Evolutionary conservation across 2,329 filamentous ascomycete species (phyloP), one percentile per base, ranked within the genome.

Genomic region (Kalmusia sp.): DNA sequence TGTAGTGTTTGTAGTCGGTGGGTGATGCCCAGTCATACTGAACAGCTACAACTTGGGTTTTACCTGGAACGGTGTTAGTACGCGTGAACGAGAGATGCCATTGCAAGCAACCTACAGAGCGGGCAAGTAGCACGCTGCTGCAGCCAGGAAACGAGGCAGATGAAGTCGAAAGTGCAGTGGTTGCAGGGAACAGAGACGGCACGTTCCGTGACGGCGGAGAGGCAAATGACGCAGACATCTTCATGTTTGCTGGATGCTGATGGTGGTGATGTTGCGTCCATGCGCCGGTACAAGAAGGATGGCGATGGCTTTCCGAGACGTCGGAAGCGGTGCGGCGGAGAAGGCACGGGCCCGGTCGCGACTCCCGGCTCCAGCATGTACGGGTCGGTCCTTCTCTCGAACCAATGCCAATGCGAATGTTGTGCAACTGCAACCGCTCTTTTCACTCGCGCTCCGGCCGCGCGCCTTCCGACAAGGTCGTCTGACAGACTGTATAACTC

Each of bases 71-170:
- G 21, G 37, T 14, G 38, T 40, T 33, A 30, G 28, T 25, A 28
- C 39, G 39, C 45, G 41, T 27, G 6, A 30, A 21, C 44, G 27
- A 24, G 28, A 27, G 1, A 70, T 17, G 11, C 7, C 21, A 15
- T 9, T 22, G 19, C 21, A 24, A 64, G n/a, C 11, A 15, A 30
- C 87, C 79, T 87, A 84, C 93, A 98, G 47, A 97, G 80, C 15
- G 93, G 93, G 67, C 93, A 97, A 41, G 80, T 83, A 0, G 87
- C 80, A 8, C 84, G 84, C 58, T 89, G 80, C 62, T 92, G 83
- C 4, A 96, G 79, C 93, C 93, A 97, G 74, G 83, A 92, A 19
- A 88, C 76, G 5, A 96, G 83, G 72, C 93, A 98, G 11, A 91
- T 73, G 68, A 92, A 96, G 78, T 97, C 92, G 71, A 96, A 96